These are phyloP conservation scores for Tricladium varicosporioides DNA, from an alignment of 2,329 filamentous ascomycete genomes.

Conservation along the genomic window DNA sequence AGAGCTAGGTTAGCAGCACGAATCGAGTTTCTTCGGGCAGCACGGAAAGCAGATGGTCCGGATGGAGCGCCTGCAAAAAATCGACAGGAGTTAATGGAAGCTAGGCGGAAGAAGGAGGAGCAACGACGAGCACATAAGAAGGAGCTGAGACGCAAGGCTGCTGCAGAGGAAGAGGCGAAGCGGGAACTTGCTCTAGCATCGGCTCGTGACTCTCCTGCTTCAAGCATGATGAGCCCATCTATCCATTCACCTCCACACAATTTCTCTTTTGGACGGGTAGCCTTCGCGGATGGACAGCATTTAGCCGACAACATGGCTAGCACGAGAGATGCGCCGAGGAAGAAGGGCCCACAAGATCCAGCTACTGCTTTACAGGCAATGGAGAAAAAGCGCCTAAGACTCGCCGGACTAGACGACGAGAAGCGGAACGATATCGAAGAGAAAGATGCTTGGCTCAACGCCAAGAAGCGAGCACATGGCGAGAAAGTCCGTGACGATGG, in stretches of 20 bases:
- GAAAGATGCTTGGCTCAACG: constrained; percentile 92
- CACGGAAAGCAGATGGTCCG: constrained; percentile 81
- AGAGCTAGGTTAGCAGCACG: constrained; percentile 76
- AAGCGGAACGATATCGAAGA: constrained; percentile 86
- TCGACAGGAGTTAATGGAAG: constrained; percentile 88
- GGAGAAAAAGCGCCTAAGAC: constrained; percentile 80
- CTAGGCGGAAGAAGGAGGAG: constrained; percentile 81
- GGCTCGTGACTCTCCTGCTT: constrained; percentile 57
- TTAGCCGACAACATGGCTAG: constrained; percentile 67
- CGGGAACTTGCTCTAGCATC: constrained; percentile 60
- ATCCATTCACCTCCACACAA: constrained; percentile 58
- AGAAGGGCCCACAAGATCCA: constrained; percentile 80
- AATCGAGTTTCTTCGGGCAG: constrained; percentile 80
- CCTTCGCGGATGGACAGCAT: constrained; percentile 81
- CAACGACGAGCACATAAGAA: constrained; percentile 87
- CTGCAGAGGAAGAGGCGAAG: constrained; percentile 72
- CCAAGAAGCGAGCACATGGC: constrained; percentile 83
- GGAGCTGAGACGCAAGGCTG: constrained; percentile 72
- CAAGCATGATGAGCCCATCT: constrained; percentile 53
- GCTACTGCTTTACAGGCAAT: constrained; percentile 83
- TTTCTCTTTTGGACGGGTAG: constrained; percentile 89
- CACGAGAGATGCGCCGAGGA: constrained; percentile 66
- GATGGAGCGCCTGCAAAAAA: constrained; percentile 81
- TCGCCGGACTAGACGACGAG: constrained; percentile 71
- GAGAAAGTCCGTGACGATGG: constrained; percentile 88